A percentile compares a stretch with the other conserved stretches of the same genome.
Evolutionary conservation across 495 filamentous ascomycete species (phyloP).

Genomic region (Emericellopsis terricola): DNA sequence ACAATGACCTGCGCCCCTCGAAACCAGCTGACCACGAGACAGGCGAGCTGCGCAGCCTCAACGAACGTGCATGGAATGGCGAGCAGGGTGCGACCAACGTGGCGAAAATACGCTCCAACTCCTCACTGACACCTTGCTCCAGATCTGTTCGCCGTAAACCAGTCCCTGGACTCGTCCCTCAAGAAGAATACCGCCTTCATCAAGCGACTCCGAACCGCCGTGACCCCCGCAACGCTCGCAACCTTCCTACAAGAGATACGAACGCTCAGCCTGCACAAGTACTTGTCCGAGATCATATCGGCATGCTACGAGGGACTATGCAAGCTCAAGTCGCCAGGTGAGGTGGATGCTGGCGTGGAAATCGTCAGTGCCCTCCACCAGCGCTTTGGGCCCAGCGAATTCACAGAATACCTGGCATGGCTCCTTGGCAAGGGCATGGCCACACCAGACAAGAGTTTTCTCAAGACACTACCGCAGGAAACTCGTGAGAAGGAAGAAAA

Average conservation of each 20-base stretch:
- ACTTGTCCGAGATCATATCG: conserved; percentile 95
- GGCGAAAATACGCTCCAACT: conserved; percentile 2
- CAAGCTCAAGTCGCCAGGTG: conserved; percentile 73
- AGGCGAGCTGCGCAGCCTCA: conserved; percentile 85
- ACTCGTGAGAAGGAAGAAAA: conserved; percentile 90
- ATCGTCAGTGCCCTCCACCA: conserved; percentile 90
- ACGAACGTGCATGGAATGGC: conserved; percentile 72
- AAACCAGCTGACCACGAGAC: too few species aligned
- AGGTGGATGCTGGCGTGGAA: conserved; percentile 83
- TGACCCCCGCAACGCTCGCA: conserved; percentile 54
- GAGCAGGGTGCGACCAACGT: conserved; percentile 45
- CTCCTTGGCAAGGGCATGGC: conserved; percentile 79
- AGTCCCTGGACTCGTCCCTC: conserved; percentile 82
- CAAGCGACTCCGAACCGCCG: conserved; percentile 81
- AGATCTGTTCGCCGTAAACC: conserved; percentile 68
- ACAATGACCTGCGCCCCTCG: too few species aligned
- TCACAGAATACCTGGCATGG: conserved; percentile 85
- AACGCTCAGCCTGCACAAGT: conserved; percentile 87
- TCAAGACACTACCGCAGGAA: conserved; percentile 66
- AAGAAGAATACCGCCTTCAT: conserved; percentile 99
- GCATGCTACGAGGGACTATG: conserved; percentile 91
- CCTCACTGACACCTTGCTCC: conserved; percentile 6
- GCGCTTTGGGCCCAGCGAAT: conserved; percentile 79
- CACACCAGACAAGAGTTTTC: conserved; percentile 70
- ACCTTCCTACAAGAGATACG: conserved; percentile 86